Conservation (phyloP, 805 yeast species). For the Diddensiella caesifluorescens region DNA sequence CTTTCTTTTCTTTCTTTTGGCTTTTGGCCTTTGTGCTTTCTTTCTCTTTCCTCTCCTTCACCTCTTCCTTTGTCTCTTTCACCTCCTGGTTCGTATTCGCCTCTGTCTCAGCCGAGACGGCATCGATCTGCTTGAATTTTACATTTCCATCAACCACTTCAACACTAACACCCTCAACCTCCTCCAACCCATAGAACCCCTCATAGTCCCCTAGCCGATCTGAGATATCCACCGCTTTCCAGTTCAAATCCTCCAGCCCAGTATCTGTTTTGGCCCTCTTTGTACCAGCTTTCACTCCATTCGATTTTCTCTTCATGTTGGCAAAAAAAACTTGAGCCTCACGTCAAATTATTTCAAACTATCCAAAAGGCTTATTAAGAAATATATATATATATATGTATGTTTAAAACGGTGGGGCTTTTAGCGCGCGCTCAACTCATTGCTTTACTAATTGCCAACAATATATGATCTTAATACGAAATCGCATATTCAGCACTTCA, state of each 20-base stretch:
- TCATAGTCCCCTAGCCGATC: conserved; percentile 81
- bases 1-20: conserved; percentile 9
- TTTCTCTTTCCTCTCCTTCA: conserved; percentile 8
- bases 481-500: too few species aligned
- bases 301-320: conserved; percentile 2
- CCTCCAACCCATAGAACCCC: conserved; percentile 90
- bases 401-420: too few species aligned
- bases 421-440: too few species aligned
- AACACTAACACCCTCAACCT: conserved; percentile 87
- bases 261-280: conserved; percentile 6
- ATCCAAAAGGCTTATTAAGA: neutral
- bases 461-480: too few species aligned
- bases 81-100: conserved; percentile 10
- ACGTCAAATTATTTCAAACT: neutral
- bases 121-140: conserved; percentile 36
- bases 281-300: neutral
- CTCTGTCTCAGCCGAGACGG: neutral
- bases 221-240: conserved; percentile 82
- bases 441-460: too few species aligned
- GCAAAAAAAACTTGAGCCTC: neutral
- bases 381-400: too few species aligned
- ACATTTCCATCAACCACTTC: conserved; percentile 65
- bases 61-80: conserved; percentile 4
- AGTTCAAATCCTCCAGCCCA: conserved; percentile 33
- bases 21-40: conserved; percentile 4